Evolutionary conservation across 306 rosid species (phyloP).

Genomic region (Ammopiptanthus mongolicus): DNA sequence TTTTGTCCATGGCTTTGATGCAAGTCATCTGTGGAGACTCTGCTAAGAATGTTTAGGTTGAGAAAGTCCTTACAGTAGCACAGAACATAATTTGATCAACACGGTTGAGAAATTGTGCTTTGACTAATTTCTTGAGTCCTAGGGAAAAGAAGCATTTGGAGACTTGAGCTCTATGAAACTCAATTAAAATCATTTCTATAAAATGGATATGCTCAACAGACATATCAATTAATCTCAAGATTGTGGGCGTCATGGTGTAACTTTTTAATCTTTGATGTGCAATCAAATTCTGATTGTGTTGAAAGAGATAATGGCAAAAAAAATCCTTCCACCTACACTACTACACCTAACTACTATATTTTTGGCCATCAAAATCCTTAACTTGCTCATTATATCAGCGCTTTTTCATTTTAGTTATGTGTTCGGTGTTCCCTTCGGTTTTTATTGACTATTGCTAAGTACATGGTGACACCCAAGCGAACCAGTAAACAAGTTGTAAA

Average conservation of each 20-base stretch:
- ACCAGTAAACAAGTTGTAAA: neutral
- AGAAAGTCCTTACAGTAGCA: neutral
- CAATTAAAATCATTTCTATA: neutral
- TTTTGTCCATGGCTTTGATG: neutral
- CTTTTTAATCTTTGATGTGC: neutral
- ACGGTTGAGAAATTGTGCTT: neutral
- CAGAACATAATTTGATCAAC: neutral
- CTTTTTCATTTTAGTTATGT: neutral
- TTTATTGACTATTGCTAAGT: neutral
- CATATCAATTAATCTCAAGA: neutral
- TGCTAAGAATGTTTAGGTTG: conserved; percentile 7
- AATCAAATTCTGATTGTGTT: neutral
- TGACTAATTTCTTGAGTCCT: neutral
- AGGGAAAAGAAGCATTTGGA: neutral
- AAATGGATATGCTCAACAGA: neutral
- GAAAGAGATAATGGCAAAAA: neutral
- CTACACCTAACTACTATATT: neutral
- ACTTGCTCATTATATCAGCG: neutral
- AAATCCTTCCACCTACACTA: neutral
- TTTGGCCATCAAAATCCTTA: neutral
- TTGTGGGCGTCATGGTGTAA: neutral
- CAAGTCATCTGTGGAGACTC: neutral
- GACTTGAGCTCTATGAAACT: neutral
- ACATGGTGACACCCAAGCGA: neutral
- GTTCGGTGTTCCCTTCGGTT: neutral